Percentiles rank a stretch among this genome's conserved stretches.
phyloP scores from a whole-genome alignment of 208 protist species.

The Acanthamoeba culbertsoni region DNA sequence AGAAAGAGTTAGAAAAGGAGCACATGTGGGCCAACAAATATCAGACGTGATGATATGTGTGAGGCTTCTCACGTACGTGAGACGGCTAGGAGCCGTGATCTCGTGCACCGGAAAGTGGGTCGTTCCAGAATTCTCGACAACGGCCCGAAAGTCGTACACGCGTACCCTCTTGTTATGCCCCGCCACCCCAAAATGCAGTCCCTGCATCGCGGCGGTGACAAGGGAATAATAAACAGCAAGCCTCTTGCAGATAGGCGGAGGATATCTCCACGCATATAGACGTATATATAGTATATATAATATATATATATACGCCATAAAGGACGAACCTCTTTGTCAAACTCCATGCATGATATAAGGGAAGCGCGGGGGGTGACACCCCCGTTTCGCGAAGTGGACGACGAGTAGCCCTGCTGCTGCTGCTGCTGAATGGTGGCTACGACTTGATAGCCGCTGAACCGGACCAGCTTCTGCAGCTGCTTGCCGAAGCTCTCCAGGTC shows the following conservation, averaged over 20 bases:
- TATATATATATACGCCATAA: too few relatives aligned
- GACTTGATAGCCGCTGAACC: not conserved
- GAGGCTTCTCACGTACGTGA: conserved; percentile 12
- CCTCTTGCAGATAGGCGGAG: too few relatives aligned
- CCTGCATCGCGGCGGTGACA: not conserved
- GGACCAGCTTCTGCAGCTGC: conserved; percentile 25
- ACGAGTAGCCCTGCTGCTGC: too few relatives aligned
- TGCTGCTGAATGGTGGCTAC: not conserved
- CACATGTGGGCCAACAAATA: not conserved
- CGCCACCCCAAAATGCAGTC: conserved; percentile 21
- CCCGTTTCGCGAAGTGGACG: too few relatives aligned
- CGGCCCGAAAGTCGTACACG: not conserved
- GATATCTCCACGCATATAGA: too few relatives aligned
- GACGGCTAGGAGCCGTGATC: conserved; percentile 40
- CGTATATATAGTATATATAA: too few relatives aligned
- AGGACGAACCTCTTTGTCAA: not conserved
- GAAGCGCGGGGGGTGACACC: too few relatives aligned
- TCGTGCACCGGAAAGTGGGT: conserved; percentile 64
- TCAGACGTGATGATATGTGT: not conserved
- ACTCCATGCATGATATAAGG: not conserved
- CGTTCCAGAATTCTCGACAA: not conserved
- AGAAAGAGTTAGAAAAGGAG: not conserved
- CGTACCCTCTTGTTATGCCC: conserved; percentile 38
- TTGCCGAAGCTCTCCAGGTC: not conserved
- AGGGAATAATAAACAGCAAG: too few relatives aligned